Base-by-base conservation (phyloP, 2,329 filamentous ascomycete genomes). In the Stemphylium vesicarium region DNA sequence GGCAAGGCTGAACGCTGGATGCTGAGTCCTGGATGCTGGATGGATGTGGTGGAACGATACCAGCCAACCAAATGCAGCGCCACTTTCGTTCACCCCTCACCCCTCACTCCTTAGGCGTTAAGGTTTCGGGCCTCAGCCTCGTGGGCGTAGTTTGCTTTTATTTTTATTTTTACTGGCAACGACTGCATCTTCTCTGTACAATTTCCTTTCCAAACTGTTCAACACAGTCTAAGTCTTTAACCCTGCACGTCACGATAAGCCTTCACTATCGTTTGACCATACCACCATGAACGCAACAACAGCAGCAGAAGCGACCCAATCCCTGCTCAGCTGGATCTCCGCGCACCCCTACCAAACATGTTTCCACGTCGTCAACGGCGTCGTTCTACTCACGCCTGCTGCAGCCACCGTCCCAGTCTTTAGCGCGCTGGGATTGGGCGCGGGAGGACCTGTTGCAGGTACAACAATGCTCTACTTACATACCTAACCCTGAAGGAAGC, bases 321-420 rank as follows among this genome's bases (percentile, higher is more conserved):
- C 45, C 16, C 39, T 64, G 26, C 12, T 57, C 29, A 51, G 56
- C 18, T 68, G 62, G 64, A 61, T 71, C 10, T 35, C 56, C 7
- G 59, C 45, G 11, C 65, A 71, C 12, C 68, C 68, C 2, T 65
- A 67, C 33, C 62, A 70, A 47, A 66, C 65, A 5, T 50, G 49
- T 29, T 64, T 71, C 33, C 63, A 68, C 35, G 52, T 66, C 8
- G 61, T 64, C 11, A 66, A 66, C 51, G 62, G 59, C 2, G 51
- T 69, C 16, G 50, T 71, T 10, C 41, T 71, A 4, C 49, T 63
- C 31, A 65, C 61, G 1, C 69, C 69, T 4, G 63, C 63, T 15
- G 61, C 63, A 15, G 62, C 59, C 5, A 66, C 63, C 1, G 61
- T 63, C 1, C 70, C 69, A 1, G 24, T 71, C 29, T 59, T 72